phyloP scores from a whole-genome alignment of 305 asterid genomes.

The Solanum chacoense region DNA sequence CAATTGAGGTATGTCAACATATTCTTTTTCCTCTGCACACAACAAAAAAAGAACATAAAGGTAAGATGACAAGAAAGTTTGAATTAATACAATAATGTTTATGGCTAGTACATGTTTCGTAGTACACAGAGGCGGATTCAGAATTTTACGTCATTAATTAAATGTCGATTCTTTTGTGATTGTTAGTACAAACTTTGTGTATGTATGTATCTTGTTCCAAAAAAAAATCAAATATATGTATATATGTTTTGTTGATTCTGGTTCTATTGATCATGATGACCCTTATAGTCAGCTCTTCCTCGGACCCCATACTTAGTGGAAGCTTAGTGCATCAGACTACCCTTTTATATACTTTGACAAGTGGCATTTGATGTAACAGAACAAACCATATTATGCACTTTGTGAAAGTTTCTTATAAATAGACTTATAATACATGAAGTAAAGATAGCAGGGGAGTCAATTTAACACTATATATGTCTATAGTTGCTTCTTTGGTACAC shows the following conservation, averaged over 20 bases:
- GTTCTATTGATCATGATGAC: neutral
- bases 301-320: rapidly evolving
- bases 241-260: neutral
- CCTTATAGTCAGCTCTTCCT: neutral
- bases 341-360: neutral
- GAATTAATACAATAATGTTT: neutral
- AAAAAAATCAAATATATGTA: neutral
- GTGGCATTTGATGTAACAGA: neutral
- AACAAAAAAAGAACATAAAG: neutral
- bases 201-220: neutral
- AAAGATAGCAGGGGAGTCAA: neutral
- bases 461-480: neutral
- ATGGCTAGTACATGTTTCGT: neutral
- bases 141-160: neutral
- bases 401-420: neutral
- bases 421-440: neutral
- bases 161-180: neutral
- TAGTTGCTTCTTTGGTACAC: neutral
- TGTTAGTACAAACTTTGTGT: neutral
- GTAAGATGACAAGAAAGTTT: neutral
- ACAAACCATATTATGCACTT: neutral
- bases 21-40: neutral
- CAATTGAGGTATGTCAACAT: neutral
- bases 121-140: neutral
- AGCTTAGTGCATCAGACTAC: neutral